Evolutionary conservation across 805 yeast species (phyloP), one percentile per base, ranked within the genome.

Genomic region (Saccharomycopsis oosterbeekiorum): DNA sequence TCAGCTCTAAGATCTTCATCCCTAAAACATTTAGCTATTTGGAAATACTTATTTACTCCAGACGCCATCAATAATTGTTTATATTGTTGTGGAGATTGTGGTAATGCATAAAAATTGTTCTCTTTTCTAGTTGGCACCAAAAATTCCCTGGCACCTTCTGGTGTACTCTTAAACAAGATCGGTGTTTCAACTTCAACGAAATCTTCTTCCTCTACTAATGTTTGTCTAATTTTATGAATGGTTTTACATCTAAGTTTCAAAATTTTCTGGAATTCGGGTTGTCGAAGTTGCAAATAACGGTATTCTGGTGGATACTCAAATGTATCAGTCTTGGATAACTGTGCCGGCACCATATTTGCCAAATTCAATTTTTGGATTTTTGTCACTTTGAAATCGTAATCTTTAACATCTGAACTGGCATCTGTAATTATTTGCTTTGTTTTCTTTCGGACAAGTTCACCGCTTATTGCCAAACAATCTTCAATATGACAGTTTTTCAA

Each of bases 61-160:
- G 96, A 86, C 0, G 97, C 96, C 91, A 94, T 94, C 40, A 94
- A 75, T 50, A 94, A 76, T 73, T 94, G 99, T 70, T 94, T 94
- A 70, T 93, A 94, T 70, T 94, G 99, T 70, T 94, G 99, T 0
- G 99, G 99, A 15, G 97, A 89, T 71, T 94, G 99, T 0, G 98
- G 97, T 36, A 94, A 76, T 0, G 99, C 97, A 71, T 93, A 94
- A 71, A 88, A 87, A 19, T 73, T 69, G 1, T 74, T 73, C 1
- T 74, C 70, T 15, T 80, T 74, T 65, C 98, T 79, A 0, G 97
- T 89, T 0, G 99, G 99, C 0, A 94, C 97, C 56, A 94, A 73
- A 70, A 93, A 94, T 73, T 94, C 99, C 43, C 96, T 78, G 1
- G 99, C 99, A 15, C 99, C 99, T 72, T 94, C 99, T 0, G 99